Percentiles rank a stretch among this genome's conserved stretches.
phyloP scores from a whole-genome alignment of 352 stramenopile genomes.

The Phytopythium mirpurense region DNA sequence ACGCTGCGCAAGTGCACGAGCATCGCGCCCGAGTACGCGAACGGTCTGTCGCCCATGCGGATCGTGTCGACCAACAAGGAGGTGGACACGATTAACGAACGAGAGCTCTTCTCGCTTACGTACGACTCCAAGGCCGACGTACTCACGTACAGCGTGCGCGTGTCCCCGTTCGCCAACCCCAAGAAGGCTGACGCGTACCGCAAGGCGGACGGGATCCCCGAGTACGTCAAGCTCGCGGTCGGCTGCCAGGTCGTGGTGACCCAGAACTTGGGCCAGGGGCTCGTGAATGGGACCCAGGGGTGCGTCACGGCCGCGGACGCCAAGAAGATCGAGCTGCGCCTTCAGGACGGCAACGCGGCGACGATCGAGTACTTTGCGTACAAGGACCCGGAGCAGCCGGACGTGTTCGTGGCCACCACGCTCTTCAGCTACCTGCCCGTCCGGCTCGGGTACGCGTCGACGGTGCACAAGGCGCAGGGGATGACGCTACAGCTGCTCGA shows the following conservation, averaged over 20 bases:
- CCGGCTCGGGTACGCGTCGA: conserved; percentile 9
- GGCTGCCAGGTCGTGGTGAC: conserved; percentile 10
- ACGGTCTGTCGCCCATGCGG: conserved; percentile 8
- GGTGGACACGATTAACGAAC: conserved; percentile 9
- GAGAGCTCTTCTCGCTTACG: conserved; percentile 2
- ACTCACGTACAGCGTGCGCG: conserved; percentile 6
- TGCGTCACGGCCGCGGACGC: conserved; percentile 1
- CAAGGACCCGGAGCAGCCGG: conserved; percentile 8
- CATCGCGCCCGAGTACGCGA: conserved; percentile 8
- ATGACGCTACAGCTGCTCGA: conserved; percentile 11
- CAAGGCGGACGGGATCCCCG: conserved; percentile 5
- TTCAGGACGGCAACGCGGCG: conserved; percentile 6
- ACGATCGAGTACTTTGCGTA: conserved; percentile 12
- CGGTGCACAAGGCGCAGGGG: conserved; percentile 10
- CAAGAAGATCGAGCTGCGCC: conserved; percentile 6
- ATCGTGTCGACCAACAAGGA: conserved; percentile 12
- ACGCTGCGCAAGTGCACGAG: conserved; percentile 4
- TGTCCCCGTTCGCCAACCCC: conserved; percentile 6
- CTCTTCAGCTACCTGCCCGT: conserved; percentile 11
- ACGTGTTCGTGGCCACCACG: conserved; percentile 7
- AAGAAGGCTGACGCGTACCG: conserved; percentile 9
- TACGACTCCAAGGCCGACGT: background rate
- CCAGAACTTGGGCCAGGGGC: conserved; percentile 4
- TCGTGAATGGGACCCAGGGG: conserved; percentile 9
- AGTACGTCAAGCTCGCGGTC: conserved; percentile 4